These are phyloP conservation scores for Grammothele lineata DNA, from an alignment of 768 basidiomycete genomes.

Conservation along the genomic window DNA sequence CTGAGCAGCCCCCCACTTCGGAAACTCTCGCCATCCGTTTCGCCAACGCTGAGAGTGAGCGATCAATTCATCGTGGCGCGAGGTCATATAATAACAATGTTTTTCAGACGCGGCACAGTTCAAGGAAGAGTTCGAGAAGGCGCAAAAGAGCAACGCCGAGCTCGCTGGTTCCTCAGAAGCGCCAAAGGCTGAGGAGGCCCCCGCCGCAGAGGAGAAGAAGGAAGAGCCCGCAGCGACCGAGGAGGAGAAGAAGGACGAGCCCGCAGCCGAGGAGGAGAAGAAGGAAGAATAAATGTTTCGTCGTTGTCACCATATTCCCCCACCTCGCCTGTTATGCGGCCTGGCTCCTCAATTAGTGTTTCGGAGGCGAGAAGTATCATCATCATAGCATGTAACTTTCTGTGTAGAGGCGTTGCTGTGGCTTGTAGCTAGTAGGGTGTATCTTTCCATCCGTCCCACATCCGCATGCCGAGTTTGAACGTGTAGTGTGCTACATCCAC, in stretches of 20 bases:
- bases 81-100: not conserved
- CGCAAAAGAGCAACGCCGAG: conserved; percentile 64
- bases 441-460: not conserved
- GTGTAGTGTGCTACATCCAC: conserved; percentile 9
- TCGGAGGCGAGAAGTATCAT: too few relatives aligned
- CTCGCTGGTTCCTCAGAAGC: conserved; percentile 32
- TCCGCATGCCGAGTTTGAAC: not conserved
- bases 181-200: conserved; percentile 29
- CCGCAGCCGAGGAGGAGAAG: conserved; percentile 22
- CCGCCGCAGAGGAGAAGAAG: conserved; percentile 22
- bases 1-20: conserved; percentile 82
- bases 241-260: conserved; percentile 25
- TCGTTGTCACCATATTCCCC: too few relatives aligned
- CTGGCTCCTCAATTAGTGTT: too few relatives aligned
- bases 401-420: conserved; percentile 9
- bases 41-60: conserved; percentile 90
- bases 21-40: conserved; percentile 99
- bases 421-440: conserved; percentile 13
- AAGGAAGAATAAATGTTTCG: conserved; percentile 22
- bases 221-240: conserved; percentile 25
- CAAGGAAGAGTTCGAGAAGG: conserved; percentile 85
- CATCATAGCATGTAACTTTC: conserved; percentile 9
- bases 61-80: not conserved
- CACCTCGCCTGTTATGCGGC: too few relatives aligned
- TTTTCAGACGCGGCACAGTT: conserved; percentile 76